Base-by-base conservation (phyloP, 2,329 filamentous ascomycete genomes). In the Nemania bipapillata region DNA sequence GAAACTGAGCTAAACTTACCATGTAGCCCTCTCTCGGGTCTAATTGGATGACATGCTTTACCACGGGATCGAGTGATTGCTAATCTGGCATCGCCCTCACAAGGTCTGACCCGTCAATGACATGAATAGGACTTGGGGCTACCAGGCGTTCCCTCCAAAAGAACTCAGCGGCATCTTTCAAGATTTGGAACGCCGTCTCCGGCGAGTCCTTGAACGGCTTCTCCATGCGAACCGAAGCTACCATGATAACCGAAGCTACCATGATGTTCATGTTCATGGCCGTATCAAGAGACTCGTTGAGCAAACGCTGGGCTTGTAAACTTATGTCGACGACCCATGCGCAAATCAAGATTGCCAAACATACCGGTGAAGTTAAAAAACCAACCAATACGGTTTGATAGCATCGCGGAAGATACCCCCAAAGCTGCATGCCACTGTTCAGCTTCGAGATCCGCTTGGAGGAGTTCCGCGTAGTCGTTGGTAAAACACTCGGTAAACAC, bases 401-500 rank as follows among this genome's bases (percentile, higher is more conserved):
- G 15, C 56, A 69, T 53, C 1, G 61, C 17, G 3, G 52, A 37
- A 4, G 40, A 50, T 17, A 60, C 15, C 1, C 70, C 70, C 11
- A 63, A 20, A 5, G 61, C 60, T 0, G 56, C 53, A 54, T 71
- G 49, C 17, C 26, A 55, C n/a, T 52, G 60, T 4, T 59, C 61
- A 2, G 20, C 47, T 30, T 69, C 66, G 7, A 22, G 45, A 37
- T 72, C 70, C 20, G 61, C 45, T 2, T 61, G 42, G 0, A 66
- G n/a, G 5, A 70, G 64, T 8, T 32, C 49, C 1, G 30, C 17
- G 20, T 66, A 68, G 22, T 72, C 70, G 28, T 64, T 59, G 4
- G 64, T 70, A 35, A 72, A 70, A 28, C 60, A 63, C 3, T 68
- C 70, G 5, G 60, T 69, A 35, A 60, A 67, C 1, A 68, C 65